Evolutionary conservation across 2,329 filamentous ascomycete species (phyloP).

Genomic region (Sphaerulina vaccinii): DNA sequence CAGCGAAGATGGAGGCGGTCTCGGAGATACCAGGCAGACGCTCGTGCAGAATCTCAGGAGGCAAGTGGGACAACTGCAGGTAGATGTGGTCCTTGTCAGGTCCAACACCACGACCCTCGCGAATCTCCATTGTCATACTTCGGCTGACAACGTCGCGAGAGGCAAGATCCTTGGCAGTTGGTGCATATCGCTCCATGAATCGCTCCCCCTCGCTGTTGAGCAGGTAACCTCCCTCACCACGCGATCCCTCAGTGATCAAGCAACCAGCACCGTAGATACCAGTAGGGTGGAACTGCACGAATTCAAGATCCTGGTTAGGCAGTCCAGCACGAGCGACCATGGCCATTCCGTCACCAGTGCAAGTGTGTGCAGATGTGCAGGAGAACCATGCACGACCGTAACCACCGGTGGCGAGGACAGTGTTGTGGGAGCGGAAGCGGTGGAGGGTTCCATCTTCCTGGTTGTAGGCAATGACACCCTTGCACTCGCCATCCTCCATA

Average conservation of each 20-base stretch:
- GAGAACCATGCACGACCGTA: constrained; percentile 98
- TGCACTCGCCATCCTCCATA: constrained; percentile 96
- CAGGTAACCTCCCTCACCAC: constrained; percentile 97
- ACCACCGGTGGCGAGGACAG: constrained; percentile 92
- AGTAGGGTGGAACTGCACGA: constrained; percentile 98
- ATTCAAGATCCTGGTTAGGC: constrained; percentile 98
- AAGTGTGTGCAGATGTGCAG: constrained; percentile 97
- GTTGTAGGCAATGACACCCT: constrained; percentile 95
- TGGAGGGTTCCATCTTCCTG: constrained; percentile 98
- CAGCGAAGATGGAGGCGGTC: constrained; percentile 94
- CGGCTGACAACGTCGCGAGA: constrained; percentile 94
- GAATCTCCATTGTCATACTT: constrained; percentile 98
- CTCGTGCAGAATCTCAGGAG: constrained; percentile 87
- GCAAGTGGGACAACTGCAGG: constrained; percentile 94
- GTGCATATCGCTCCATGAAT: constrained; percentile 99
- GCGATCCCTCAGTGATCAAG: constrained; percentile 95
- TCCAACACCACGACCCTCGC: constrained; percentile 93
- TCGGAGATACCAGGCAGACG: constrained; percentile 98
- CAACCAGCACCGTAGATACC: constrained; percentile 98
- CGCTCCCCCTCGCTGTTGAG: constrained; percentile 97
- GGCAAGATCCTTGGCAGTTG: constrained; percentile 96
- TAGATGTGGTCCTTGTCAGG: constrained; percentile 98
- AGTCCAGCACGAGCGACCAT: constrained; percentile 98
- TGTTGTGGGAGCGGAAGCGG: constrained; percentile 95
- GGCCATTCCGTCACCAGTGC: constrained; percentile 98